Evolutionary conservation across 306 rosid genomes (phyloP).

Genomic region (Rosa rugosa): DNA sequence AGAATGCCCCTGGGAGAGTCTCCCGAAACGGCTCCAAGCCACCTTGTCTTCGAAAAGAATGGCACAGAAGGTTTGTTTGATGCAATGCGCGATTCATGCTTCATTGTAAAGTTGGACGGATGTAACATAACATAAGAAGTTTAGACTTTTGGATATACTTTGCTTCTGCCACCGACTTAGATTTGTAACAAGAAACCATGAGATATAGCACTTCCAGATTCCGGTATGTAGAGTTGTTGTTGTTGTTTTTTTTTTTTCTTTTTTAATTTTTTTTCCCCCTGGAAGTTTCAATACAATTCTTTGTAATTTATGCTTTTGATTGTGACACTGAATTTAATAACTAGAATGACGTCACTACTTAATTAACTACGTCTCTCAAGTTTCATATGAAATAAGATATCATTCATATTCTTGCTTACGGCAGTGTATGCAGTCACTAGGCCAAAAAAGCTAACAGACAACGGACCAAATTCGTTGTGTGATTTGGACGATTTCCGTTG

Average conservation of each 20-base stretch:
- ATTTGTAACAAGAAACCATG: neutral
- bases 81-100: neutral
- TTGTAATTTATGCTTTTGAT: neutral
- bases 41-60: slow-evolving; percentile 76
- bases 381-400: neutral
- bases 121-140: neutral
- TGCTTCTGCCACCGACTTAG: slow-evolving; percentile 1
- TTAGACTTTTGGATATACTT: neutral
- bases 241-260: no score
- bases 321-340: neutral
- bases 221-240: neutral
- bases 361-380: neutral
- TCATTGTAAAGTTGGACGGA: neutral
- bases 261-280: neutral
- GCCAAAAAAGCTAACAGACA: no score
- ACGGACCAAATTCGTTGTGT: no score
- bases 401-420: no score
- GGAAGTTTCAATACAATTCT: neutral
- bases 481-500: no score
- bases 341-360: neutral
- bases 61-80: slow-evolving; percentile 59
- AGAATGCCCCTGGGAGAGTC: slow-evolving; percentile 80
- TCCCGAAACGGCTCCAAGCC: slow-evolving; percentile 75
- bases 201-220: neutral
- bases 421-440: no score